These are phyloP conservation scores for Elasticomyces elasticus DNA, from an alignment of 495 filamentous ascomycete species.

Conservation along the genomic window DNA sequence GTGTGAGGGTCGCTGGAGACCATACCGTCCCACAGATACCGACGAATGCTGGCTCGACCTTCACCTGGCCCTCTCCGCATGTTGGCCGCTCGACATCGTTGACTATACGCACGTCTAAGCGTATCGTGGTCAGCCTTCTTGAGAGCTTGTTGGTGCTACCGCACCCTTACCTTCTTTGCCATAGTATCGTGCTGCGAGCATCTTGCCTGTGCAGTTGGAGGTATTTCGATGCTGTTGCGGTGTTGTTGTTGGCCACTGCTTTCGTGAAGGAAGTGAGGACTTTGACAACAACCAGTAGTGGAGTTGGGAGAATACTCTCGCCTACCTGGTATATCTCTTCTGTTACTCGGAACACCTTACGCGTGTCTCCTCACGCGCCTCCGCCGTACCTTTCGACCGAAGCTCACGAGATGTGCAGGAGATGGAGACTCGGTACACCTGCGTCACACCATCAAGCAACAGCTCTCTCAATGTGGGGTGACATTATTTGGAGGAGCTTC, in stretches of 20 bases:
- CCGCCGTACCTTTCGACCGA: background rate
- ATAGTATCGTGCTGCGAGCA: slow-evolving; percentile 36
- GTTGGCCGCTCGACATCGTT: slow-evolving; percentile 29
- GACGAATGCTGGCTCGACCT: slow-evolving; percentile 26
- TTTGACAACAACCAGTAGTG: no score
- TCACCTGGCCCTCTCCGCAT: slow-evolving; percentile 29
- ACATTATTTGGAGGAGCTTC: no score
- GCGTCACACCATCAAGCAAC: background rate
- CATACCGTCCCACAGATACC: slow-evolving; percentile 24
- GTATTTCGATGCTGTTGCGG: background rate
- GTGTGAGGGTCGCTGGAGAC: background rate
- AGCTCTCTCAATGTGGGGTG: background rate
- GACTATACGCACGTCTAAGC: slow-evolving; percentile 34
- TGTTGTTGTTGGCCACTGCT: background rate
- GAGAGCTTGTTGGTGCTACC: background rate
- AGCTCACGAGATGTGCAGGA: no score
- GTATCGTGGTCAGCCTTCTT: background rate
- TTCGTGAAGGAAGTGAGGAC: background rate
- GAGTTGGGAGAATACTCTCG: no score
- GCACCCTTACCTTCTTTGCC: slow-evolving; percentile 27
- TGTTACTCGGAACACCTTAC: no score
- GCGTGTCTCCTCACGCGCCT: background rate
- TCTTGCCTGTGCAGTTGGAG: slow-evolving; percentile 8
- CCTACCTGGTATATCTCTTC: no score
- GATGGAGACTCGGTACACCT: background rate